phyloP scores from a whole-genome alignment of 352 stramenopile species.

The Globisporangium mamillatum region DNA sequence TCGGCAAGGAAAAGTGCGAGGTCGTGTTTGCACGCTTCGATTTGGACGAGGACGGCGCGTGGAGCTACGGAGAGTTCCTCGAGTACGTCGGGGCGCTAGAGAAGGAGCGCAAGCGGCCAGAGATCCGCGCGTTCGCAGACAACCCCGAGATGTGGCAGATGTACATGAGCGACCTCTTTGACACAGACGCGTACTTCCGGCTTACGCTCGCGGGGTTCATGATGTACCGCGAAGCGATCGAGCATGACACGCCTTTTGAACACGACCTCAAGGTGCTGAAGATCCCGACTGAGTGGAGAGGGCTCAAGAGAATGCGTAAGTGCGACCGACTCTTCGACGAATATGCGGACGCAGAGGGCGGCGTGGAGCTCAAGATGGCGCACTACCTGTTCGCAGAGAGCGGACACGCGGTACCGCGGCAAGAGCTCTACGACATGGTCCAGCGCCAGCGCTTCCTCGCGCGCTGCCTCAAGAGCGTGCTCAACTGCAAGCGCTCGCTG shows the following conservation, averaged over 20 bases:
- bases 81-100: conserved; percentile 54
- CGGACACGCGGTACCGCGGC: conserved; percentile 25
- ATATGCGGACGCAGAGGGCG: conserved; percentile 40
- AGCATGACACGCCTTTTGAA: conserved; percentile 36
- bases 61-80: conserved; percentile 57
- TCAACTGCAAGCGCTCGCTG: conserved; percentile 46
- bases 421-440: conserved; percentile 40
- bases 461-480: conserved; percentile 42
- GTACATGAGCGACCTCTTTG: conserved; percentile 59
- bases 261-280: conserved; percentile 38
- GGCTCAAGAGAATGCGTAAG: conserved; percentile 18
- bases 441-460: conserved; percentile 33
- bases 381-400: conserved; percentile 58
- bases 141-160: conserved; percentile 57
- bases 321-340: conserved; percentile 39
- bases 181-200: conserved; percentile 29
- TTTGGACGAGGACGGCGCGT: conserved; percentile 43
- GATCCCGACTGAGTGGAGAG: conserved; percentile 43
- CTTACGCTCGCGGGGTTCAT: conserved; percentile 66
- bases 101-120: conserved; percentile 10
- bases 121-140: conserved; percentile 34
- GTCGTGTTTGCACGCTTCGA: conserved; percentile 57
- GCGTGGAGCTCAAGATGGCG: conserved; percentile 29
- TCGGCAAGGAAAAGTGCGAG: conserved; percentile 49
- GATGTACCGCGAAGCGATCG: conserved; percentile 46